Evolutionary conservation across 805 yeast genomes (phyloP).

Genomic region (Starmerella asiatica): DNA sequence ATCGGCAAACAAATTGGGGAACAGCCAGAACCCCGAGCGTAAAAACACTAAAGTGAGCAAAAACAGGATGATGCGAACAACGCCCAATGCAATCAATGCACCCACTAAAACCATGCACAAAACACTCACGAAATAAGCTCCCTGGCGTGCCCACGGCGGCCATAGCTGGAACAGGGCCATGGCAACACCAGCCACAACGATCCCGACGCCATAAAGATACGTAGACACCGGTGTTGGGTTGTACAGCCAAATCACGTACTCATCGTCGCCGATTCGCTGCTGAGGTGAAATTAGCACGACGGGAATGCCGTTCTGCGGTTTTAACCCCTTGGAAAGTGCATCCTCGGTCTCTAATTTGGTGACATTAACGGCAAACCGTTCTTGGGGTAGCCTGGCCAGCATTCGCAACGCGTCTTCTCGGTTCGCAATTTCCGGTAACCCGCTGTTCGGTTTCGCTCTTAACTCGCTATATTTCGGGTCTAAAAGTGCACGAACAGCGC

Average conservation of each 20-base stretch:
- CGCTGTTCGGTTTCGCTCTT: constrained; percentile 29
- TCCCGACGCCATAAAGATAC: constrained; percentile 32
- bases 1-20: constrained; percentile 91
- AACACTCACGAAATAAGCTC: constrained; percentile 83
- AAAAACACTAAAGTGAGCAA: constrained; percentile 42
- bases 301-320: constrained; percentile 46
- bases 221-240: constrained; percentile 57
- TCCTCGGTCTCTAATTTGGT: constrained; percentile 48
- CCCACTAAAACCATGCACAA: constrained; percentile 60
- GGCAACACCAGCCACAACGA: constrained; percentile 51
- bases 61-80: constrained; percentile 63
- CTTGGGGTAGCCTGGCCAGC: constrained; percentile 55
- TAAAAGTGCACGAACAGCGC: constrained; percentile 64
- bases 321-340: constrained; percentile 56
- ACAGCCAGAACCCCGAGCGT: constrained; percentile 81
- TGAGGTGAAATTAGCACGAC: constrained; percentile 29
- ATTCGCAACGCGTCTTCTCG: constrained; percentile 47
- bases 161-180: constrained; percentile 80
- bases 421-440: constrained; percentile 38
- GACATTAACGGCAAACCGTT: constrained; percentile 63
- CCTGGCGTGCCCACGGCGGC: constrained; percentile 80
- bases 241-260: constrained; percentile 74
- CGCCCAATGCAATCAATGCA: constrained; percentile 61
- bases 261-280: constrained; percentile 31
- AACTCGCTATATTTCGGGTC: constrained; percentile 54